A percentile compares a stretch with the other conserved stretches of the same genome.
Evolutionary conservation across 441 rosid genomes (phyloP).

Genomic region (Cnidoscolus chayamansa): DNA sequence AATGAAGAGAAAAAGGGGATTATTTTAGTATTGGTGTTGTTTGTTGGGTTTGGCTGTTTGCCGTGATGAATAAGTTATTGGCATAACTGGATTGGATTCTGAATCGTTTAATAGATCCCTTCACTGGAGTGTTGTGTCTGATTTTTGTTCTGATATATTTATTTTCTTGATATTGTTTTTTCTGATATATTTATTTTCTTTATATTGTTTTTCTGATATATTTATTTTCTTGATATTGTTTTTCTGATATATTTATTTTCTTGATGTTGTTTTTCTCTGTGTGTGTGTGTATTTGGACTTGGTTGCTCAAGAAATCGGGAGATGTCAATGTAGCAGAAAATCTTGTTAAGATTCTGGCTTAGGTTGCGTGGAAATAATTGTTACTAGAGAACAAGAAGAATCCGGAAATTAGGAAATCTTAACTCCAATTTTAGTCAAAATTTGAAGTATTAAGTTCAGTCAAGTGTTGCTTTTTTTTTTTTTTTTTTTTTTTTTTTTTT

Average conservation of each 20-base stretch:
- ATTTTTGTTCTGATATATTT: neutral
- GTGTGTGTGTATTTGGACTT: neutral
- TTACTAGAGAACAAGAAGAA: neutral
- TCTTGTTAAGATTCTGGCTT: neutral
- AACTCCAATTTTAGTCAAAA: neutral
- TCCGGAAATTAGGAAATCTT: neutral
- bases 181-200: neutral
- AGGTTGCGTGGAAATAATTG: slow-evolving; percentile 1
- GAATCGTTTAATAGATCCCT: neutral
- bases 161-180: neutral
- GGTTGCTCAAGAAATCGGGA: neutral
- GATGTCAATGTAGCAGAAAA: neutral
- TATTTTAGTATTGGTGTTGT: neutral
- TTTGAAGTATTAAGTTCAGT: neutral
- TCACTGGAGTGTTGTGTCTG: neutral
- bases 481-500: no score
- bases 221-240: neutral
- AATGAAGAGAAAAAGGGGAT: neutral
- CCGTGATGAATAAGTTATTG: neutral
- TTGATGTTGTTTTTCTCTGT: neutral
- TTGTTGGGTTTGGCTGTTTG: neutral
- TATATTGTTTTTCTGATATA: neutral
- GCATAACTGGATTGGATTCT: neutral
- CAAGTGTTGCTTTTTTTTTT: neutral
- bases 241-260: neutral